Evolutionary conservation across 306 rosid species (phyloP).

Genomic region (Hippophae rhamnoides): DNA sequence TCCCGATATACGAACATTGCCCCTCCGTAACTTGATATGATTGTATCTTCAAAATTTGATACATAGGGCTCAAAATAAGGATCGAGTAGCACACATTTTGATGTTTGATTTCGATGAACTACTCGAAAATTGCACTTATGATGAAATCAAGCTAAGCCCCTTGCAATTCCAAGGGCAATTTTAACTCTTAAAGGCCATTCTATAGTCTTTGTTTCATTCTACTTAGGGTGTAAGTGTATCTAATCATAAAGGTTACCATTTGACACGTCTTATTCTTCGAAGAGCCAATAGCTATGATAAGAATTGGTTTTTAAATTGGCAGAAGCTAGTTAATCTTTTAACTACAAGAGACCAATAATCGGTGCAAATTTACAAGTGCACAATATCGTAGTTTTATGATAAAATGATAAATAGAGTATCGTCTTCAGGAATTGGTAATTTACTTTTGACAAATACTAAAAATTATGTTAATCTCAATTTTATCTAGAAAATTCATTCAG

Average conservation of each 20-base stretch:
- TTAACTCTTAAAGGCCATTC: conserved; percentile 15
- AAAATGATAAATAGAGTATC: too few relatives aligned
- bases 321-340: conserved; percentile 1
- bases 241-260: conserved; percentile 15
- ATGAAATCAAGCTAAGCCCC: conserved; percentile 18
- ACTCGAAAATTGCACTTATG: conserved; percentile 5
- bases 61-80: conserved; percentile 6
- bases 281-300: conserved; percentile 6
- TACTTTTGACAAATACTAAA: too few relatives aligned
- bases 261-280: conserved; percentile 6
- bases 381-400: too few relatives aligned
- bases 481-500: too few relatives aligned
- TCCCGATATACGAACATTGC: conserved; percentile 9
- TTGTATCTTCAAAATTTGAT: conserved; percentile 6
- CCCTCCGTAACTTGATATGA: conserved; percentile 10
- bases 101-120: conserved; percentile 7
- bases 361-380: too few relatives aligned
- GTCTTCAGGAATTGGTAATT: too few relatives aligned
- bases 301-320: conserved; percentile 1
- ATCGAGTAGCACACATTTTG: conserved; percentile 6
- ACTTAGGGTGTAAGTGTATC: neutral
- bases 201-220: neutral
- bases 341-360: conserved; percentile 5
- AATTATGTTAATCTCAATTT: too few relatives aligned
- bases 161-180: conserved; percentile 7